Conservation (phyloP, 257 asterid species). For the Plantago major region DNA sequence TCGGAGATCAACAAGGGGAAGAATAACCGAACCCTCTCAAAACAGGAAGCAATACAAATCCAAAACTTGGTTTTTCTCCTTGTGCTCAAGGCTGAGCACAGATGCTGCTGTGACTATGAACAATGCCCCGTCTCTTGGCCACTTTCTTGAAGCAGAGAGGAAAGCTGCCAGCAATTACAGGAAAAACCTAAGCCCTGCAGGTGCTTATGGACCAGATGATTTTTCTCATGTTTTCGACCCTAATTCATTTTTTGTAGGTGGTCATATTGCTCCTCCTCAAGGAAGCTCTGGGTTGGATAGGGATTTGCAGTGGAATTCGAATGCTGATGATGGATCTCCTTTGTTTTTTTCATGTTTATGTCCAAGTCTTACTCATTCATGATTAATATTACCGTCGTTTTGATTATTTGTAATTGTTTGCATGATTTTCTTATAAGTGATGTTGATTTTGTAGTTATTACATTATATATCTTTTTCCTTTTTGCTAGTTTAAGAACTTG, state of each 20-base stretch:
- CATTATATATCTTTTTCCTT: too few species aligned
- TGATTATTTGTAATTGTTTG: too few species aligned
- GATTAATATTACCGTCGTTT: too few species aligned
- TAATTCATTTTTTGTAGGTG: conserved; percentile 39
- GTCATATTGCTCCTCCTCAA: conserved; percentile 45
- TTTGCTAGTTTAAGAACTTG: too few species aligned
- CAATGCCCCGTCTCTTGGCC: conserved; percentile 50
- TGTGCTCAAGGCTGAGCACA: conserved; percentile 59
- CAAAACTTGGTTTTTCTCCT: conserved; percentile 49
- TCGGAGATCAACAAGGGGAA: conserved; percentile 50
- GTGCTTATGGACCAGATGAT: conserved; percentile 39
- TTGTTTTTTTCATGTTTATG: conserved; percentile 53
- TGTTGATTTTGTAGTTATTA: too few species aligned
- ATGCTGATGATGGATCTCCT: conserved; percentile 40
- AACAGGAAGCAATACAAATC: conserved; percentile 47
- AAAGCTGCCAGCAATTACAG: conserved; percentile 33
- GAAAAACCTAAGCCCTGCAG: conserved; percentile 21
- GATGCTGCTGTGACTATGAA: conserved; percentile 55
- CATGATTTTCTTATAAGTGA: too few species aligned
- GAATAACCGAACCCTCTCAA: conserved; percentile 33
- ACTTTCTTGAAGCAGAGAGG: conserved; percentile 70
- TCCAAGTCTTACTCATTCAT: conserved; percentile 43
- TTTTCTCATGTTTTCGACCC: conserved; percentile 32
- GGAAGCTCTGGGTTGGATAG: conserved; percentile 21
- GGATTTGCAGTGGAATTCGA: conserved; percentile 35